These are phyloP conservation scores for Ilyonectria destructans DNA, from an alignment of 2,329 filamentous ascomycete genomes.

Conservation along the genomic window DNA sequence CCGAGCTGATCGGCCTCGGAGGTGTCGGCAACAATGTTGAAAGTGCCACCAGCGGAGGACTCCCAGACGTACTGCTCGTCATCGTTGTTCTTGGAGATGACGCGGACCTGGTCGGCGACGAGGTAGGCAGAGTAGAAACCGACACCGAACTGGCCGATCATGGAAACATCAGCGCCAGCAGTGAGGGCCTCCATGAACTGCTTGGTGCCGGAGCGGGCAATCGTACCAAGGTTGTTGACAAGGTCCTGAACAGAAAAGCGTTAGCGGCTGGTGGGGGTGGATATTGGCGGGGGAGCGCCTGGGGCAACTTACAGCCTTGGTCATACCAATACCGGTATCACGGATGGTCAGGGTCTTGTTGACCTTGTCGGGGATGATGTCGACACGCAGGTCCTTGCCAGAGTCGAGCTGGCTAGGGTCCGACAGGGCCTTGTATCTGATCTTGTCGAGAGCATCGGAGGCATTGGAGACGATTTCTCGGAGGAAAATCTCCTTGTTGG, in stretches of 20 bases:
- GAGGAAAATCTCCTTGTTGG: conserved; percentile 99
- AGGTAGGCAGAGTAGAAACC: conserved; percentile 99
- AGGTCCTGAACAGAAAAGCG: conserved; percentile 76
- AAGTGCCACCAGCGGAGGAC: conserved; percentile 96
- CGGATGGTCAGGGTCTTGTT: conserved; percentile 97
- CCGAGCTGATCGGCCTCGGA: conserved; percentile 88
- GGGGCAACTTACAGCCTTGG: conserved; percentile 90
- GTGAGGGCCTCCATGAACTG: conserved; percentile 99
- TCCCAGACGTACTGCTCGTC: conserved; percentile 99
- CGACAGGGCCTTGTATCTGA: conserved; percentile 97
- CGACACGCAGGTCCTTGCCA: conserved; percentile 98
- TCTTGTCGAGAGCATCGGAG: conserved; percentile 99
- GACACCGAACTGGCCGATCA: conserved; percentile 99
- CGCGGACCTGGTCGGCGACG: conserved; percentile 95
- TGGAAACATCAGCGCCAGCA: conserved; percentile 98
- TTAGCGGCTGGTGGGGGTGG: conserved; percentile 10
- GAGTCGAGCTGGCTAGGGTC: conserved; percentile 98
- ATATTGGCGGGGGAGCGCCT: background rate
- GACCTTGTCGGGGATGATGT: conserved; percentile 98
- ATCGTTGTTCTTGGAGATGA: conserved; percentile 99
- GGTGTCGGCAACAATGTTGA: conserved; percentile 92
- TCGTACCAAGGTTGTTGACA: conserved; percentile 99
- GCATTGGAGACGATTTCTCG: conserved; percentile 98
- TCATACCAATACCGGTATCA: conserved; percentile 99
- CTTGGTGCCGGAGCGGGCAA: conserved; percentile 99